Percentiles rank a stretch among this genome's conserved stretches.
phyloP scores from a whole-genome alignment of 441 rosid genomes.

The Hypseocharis bilobata region DNA sequence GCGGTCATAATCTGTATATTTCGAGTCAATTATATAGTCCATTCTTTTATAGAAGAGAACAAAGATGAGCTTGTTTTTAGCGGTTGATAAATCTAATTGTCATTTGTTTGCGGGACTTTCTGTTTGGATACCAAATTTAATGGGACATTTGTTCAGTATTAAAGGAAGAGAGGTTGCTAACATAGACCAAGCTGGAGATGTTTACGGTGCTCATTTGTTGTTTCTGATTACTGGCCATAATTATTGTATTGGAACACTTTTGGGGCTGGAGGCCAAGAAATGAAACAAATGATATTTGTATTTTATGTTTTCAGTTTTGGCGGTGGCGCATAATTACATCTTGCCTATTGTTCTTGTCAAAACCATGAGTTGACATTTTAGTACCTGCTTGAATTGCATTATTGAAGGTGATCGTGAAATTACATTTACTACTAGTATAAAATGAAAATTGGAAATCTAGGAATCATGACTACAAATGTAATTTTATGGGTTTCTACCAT shows the following conservation, averaged over 20 bases:
- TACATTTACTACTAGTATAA: too few relatives aligned
- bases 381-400: too few relatives aligned
- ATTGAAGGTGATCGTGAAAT: too few relatives aligned
- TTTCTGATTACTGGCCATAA: background rate
- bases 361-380: too few relatives aligned
- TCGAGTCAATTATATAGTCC: conserved; percentile 28
- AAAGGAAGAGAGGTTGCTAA: conserved; percentile 1
- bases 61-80: conserved; percentile 13
- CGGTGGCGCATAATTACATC: too few relatives aligned
- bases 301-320: too few relatives aligned
- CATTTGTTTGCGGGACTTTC: conserved; percentile 17
- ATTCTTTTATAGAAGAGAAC: conserved; percentile 34
- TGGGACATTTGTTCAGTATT: conserved; percentile 10
- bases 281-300: conserved; percentile 1
- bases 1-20: conserved; percentile 40
- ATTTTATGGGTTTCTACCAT: too few relatives aligned
- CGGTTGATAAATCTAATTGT: conserved; percentile 16
- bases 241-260: background rate
- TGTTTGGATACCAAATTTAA: conserved; percentile 15
- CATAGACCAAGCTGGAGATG: background rate
- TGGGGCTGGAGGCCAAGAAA: background rate
- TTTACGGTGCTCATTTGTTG: background rate
- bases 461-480: too few relatives aligned
- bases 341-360: too few relatives aligned
- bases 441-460: too few relatives aligned